phyloP scores from a whole-genome alignment of 805 yeast genomes.

The Blastobotrys attinorum region DNA sequence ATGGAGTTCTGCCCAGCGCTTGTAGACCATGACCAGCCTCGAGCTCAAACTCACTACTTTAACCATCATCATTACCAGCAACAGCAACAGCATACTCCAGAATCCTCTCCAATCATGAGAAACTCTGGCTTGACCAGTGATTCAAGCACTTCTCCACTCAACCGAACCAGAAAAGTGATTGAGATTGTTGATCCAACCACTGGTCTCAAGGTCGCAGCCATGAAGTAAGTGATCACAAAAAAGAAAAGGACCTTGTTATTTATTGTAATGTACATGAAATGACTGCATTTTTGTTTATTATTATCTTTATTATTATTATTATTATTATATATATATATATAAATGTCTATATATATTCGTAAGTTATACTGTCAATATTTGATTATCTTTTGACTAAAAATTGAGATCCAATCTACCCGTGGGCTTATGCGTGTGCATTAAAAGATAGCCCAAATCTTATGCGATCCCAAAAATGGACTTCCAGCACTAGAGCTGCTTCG shows the following conservation, averaged over 20 bases:
- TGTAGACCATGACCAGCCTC: conserved; percentile 1
- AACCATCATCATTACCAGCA: background rate
- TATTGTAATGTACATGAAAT: background rate
- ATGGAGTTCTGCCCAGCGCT: conserved; percentile 56
- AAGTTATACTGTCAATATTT: too few species aligned
- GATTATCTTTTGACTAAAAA: too few species aligned
- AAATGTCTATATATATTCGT: too few species aligned
- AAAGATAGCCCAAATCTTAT: too few species aligned
- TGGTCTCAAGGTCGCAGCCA: conserved; percentile 27
- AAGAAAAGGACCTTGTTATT: too few species aligned
- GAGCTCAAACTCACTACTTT: too few species aligned
- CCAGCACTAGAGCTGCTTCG: too few species aligned
- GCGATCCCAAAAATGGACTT: too few species aligned
- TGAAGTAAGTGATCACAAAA: background rate
- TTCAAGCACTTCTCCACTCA: background rate
- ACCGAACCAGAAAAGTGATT: conserved; percentile 28
- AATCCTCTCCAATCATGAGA: conserved; percentile 7
- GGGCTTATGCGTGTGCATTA: too few species aligned
- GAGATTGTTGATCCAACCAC: conserved; percentile 53
- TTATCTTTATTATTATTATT: background rate
- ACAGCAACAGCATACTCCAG: conserved; percentile 6
- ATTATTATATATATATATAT: background rate
- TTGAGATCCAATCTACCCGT: too few species aligned
- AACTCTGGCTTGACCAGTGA: background rate
- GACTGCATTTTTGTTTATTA: conserved; percentile 1